Base-by-base conservation (phyloP, 1,284 basidiomycete species). In the Puccinia novopanici region DNA sequence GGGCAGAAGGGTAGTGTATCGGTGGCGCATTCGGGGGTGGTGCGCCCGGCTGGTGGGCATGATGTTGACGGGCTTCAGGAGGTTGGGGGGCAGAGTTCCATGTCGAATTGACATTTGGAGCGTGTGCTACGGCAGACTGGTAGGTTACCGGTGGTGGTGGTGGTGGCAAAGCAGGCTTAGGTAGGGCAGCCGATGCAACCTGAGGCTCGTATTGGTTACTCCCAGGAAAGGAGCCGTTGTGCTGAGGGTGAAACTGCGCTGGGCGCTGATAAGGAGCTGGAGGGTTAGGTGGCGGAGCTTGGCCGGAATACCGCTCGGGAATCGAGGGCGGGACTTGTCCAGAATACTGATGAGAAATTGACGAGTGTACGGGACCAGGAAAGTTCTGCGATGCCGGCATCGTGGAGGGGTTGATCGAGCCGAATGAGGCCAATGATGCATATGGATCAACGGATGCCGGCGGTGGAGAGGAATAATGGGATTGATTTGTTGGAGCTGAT, bases 221-320 rank as follows among this genome's bases (percentile, higher is more conserved):
- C 68, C 34, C 17, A 17, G 55, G 27, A 24, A 37, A 67, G 22
- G 50, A 10, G 37, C n/a, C n/a, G n/a, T 65, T 68, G 17, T 75
- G 63, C 27, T 55, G 75, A 37, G 81, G 71, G 12, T 82, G 82
- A 22, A 82, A 75, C 0, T 82, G 82, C n/a, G 81, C 82, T n/a
- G 83, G 83, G 3, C 87, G 86, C 81, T 89, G 88, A 2, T 91
- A 85, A 54, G 87, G 87, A 54, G 86, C 85, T 5, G 84, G 83
- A 5, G 78, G 70, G 80, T 59, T 73, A n/a, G 61, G 75, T 37
- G 61, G 80, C 57, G 40, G 59, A 45, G 75, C 75, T 19, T 59
- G 67, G 27, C 81, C 80, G 17, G 81, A 67, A 65, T 82, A 63
- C 54, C 82, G 73, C 22, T 78, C 82, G 72, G 80, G 77, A 55